phyloP scores from a whole-genome alignment of 139 green algal genomes.

The Parachlorella kessleri region DNA sequence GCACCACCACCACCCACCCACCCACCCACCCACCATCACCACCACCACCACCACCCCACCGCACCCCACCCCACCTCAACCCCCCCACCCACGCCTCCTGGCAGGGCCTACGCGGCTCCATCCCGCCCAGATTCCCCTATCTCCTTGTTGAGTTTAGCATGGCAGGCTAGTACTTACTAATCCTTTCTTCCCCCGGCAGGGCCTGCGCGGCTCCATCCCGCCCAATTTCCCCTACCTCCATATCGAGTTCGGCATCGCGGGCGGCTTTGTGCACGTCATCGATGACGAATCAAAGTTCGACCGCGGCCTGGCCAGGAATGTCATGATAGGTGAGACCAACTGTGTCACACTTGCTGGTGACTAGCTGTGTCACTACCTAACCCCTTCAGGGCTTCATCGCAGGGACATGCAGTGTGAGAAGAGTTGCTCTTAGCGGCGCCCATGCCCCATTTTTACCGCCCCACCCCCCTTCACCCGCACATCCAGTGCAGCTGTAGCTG shows the following conservation, averaged over 20 bases:
- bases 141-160: background rate
- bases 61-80: background rate
- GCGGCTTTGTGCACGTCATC: conserved; percentile 93
- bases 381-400: too few species aligned
- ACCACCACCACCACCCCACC: background rate
- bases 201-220: conserved; percentile 88
- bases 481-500: too few species aligned
- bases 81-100: background rate
- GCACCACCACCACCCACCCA: background rate
- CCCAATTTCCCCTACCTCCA: conserved; percentile 96
- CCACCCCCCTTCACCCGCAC: too few species aligned
- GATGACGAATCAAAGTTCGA: conserved; percentile 92
- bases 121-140: conserved; percentile 54
- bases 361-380: too few species aligned
- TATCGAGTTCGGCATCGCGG: conserved; percentile 77
- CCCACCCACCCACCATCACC: background rate
- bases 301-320: conserved; percentile 67
- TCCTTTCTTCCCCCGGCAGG: conserved; percentile 37
- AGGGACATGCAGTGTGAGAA: too few species aligned
- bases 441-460: too few species aligned
- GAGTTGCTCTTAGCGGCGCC: too few species aligned
- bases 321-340: conserved; percentile 56
- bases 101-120: conserved; percentile 81
- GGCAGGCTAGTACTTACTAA: too few species aligned
- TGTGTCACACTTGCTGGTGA: too few species aligned